A percentile compares a stretch with the other conserved stretches of the same genome.
phyloP scores from a whole-genome alignment of 2,329 filamentous ascomycete genomes.

The Aspergillus chevalieri region DNA sequence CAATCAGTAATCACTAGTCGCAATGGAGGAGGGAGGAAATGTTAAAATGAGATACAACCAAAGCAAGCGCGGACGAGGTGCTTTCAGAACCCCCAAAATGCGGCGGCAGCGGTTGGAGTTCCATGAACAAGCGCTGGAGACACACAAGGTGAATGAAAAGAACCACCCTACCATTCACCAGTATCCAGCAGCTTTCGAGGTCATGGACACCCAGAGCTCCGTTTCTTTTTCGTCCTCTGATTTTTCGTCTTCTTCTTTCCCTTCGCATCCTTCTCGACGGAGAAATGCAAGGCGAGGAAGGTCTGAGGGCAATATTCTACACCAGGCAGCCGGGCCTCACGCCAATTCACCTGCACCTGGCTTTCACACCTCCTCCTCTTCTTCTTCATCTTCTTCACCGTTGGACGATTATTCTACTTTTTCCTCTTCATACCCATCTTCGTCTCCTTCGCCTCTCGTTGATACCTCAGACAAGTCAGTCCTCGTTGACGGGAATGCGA shows the following conservation, averaged over 20 bases:
- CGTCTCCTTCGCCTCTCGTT: too few species aligned
- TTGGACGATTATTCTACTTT: background rate
- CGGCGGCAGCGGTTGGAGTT: background rate
- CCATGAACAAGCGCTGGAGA: background rate
- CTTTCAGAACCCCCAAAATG: background rate
- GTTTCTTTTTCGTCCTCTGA: background rate
- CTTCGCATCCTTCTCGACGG: background rate
- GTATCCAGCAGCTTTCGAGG: background rate
- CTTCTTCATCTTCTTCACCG: constrained; percentile 3
- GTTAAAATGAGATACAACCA: background rate
- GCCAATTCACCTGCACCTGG: background rate
- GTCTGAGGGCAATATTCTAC: too few species aligned
- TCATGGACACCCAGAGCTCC: background rate
- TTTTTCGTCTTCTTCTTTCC: background rate
- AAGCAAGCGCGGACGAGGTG: background rate
- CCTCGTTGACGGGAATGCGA: too few species aligned
- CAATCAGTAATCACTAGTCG: too few species aligned
- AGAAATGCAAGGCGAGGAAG: too few species aligned
- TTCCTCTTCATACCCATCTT: background rate
- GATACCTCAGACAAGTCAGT: too few species aligned
- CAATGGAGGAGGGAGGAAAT: too few species aligned
- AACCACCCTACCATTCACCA: background rate
- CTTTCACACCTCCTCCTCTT: background rate
- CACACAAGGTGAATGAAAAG: background rate
- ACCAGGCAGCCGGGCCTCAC: too few species aligned